Evolutionary conservation across 495 filamentous ascomycete genomes (phyloP).

Genomic region (Neurospora tetrasperma): DNA sequence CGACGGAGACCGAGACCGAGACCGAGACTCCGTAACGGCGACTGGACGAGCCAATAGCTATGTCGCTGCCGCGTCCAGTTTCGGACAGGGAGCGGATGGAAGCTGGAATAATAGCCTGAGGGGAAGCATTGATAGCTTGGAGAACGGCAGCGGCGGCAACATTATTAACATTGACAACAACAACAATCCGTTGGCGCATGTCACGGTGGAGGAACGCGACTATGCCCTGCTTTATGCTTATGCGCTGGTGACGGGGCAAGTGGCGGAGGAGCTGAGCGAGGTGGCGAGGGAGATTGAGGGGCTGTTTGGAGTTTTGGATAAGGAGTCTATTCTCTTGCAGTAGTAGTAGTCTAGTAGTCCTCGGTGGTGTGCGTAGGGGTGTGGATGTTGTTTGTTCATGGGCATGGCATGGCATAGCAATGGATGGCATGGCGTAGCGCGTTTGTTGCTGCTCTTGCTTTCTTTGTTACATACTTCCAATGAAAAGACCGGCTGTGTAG

Average conservation of each 20-base stretch:
- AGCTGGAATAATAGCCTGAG: background rate
- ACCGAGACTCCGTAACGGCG: conserved; percentile 9
- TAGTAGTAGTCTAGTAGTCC: conserved; percentile 10
- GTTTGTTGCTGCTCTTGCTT: too few relatives aligned
- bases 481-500: too few relatives aligned
- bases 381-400: too few relatives aligned
- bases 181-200: conserved; percentile 8
- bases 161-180: background rate
- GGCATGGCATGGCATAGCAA: too few relatives aligned
- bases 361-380: too few relatives aligned
- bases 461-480: too few relatives aligned
- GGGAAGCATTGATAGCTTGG: conserved; percentile 1
- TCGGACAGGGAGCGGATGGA: background rate
- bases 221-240: conserved; percentile 45
- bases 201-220: conserved; percentile 37
- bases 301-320: conserved; percentile 67
- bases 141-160: background rate
- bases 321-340: conserved; percentile 62
- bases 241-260: conserved; percentile 56
- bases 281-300: conserved; percentile 59
- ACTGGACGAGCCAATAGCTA: conserved; percentile 5
- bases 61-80: background rate
- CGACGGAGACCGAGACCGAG: background rate
- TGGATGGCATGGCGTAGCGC: too few relatives aligned
- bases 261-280: conserved; percentile 58